Evolutionary conservation across 1,284 basidiomycete genomes (phyloP), one percentile per base, ranked within the genome.

Genomic region (Cryptococcus sp.): DNA sequence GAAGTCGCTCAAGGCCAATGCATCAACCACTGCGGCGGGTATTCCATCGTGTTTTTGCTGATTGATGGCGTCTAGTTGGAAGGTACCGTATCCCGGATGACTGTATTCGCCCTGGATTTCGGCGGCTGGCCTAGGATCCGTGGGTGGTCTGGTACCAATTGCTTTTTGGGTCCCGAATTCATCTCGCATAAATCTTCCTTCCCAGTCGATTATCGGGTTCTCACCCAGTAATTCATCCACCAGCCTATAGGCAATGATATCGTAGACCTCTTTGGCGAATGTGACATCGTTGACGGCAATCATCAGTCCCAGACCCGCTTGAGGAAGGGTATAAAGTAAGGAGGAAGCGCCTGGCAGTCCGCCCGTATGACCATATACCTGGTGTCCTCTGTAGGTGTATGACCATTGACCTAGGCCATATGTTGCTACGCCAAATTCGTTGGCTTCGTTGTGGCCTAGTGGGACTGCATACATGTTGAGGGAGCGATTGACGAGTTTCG

Each of bases 321-420:
- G 51, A 1, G 64, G 66, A 9, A 66, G 23, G 4, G 56, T 49
- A 7, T 48, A 18, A 14, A 61, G 39, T 13, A 48, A 42, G 5
- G 63, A 60, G 23, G 48, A 47, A 19, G 62, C 59, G 3, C 67
- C 67, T 1, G 66, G 63, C 2, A 67, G 47, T 7, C 50, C 49
- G 14, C 67, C 67, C 1, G 45, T 50, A 46, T 70, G 67, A 3
- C 53, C 49, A 31, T 62, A 50, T 1, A 59, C 34, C 25, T 49
- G 43, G n/a, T 54, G 46, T 11, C 63, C 64, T 3, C 67, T 57
- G 50, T 66, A 70, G 14, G 55, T 53, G 22, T 48, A 54, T 13
- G 50, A 52, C 28, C 24, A 18, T 32, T 62, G 61, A 1, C 54
- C 67, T 7, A 63, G 37, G 3, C 64, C 68, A 48, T 70, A 68